A percentile compares a stretch with the other conserved stretches of the same genome.
Evolutionary conservation across 2,329 filamentous ascomycete species (phyloP).

Genomic region (Intubia oerlemansii): DNA sequence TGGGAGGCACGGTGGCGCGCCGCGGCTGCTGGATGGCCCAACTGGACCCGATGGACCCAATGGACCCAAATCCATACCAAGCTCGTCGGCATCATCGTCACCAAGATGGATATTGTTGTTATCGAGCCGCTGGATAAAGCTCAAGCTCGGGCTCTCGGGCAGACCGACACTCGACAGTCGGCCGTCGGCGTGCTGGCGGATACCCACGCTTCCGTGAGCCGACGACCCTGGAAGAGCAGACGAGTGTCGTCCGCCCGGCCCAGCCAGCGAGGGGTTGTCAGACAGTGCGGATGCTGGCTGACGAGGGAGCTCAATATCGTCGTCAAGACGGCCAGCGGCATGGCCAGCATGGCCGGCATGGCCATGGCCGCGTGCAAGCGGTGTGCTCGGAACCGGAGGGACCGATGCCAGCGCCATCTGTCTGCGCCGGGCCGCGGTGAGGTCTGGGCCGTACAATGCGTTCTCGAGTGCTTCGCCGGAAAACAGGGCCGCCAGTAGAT

Average conservation of each 20-base stretch:
- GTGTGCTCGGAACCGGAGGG: slow-evolving; percentile 7
- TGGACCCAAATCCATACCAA: no score
- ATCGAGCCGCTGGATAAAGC: slow-evolving; percentile 7
- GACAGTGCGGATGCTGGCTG: slow-evolving; percentile 43
- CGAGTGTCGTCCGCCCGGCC: slow-evolving; percentile 20
- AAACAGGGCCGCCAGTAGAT: slow-evolving; percentile 6
- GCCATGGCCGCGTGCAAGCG: neutral
- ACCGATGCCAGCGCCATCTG: no score
- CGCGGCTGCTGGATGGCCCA: neutral
- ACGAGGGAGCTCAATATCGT: slow-evolving; percentile 39
- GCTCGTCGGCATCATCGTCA: no score
- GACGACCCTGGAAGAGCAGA: slow-evolving; percentile 21
- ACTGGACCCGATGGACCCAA: neutral
- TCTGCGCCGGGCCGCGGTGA: neutral
- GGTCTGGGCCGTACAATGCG: slow-evolving; percentile 8
- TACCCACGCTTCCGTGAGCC: slow-evolving; percentile 16
- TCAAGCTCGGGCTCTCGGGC: slow-evolving; percentile 6
- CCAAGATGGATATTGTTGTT: no score
- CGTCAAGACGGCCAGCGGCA: slow-evolving; percentile 9
- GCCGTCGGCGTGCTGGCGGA: slow-evolving; percentile 18
- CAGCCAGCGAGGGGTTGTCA: slow-evolving; percentile 32
- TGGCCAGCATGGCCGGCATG: slow-evolving; percentile 7
- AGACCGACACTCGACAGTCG: slow-evolving; percentile 8
- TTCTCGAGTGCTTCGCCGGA: slow-evolving; percentile 5
- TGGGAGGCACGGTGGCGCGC: neutral